Base-by-base conservation (phyloP, 2,329 filamentous ascomycete genomes). In the Nothopassalora personata region DNA sequence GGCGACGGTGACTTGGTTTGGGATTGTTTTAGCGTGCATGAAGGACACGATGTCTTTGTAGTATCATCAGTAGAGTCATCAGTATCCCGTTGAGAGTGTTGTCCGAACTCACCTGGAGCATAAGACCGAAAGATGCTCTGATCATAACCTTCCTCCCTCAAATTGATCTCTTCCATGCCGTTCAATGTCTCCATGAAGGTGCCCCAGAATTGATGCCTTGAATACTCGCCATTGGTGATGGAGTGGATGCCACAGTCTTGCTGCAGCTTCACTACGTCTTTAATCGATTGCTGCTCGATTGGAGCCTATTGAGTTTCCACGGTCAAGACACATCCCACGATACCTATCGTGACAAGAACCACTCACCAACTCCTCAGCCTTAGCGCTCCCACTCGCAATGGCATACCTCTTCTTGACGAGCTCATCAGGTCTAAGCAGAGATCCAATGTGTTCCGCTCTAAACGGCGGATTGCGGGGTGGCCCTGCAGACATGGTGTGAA, bases 361-460 rank as follows among this genome's bases (percentile, higher is more conserved):
- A 23, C 23, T 23, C 23, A 23, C 23, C 10, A 72, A 62, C 18
- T 66, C 65, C 3, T 68, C 68, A 11, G 64, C 50, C 15, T 60
- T 62, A 23, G 64, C 65, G 9, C 61, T 66, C 46, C 64, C 63
- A 43, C 66, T 68, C 15, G 69, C 78, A 60, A 81, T 73, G 68
- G 80, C 73, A 64, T 80, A 77, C 70, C 87, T 79, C 56, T 82
- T 81, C 57, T 83, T 76, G 10, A 88, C 77, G 13, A 90, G 80
- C 54, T 81, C 75, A 48, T 84, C 74, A 1, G 87, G 86, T 36
- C 87, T 83, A 47, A 90, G 81, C 33, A 90, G 78, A 13, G 86
- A 89, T 53, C 87, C 87, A 61, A 89, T 81, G 65, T 90, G 87
- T 74, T 90, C 87, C 56, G 86, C 85, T 67, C 87, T 80, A 73